Percentiles rank a stretch among this genome's conserved stretches.
These are phyloP conservation scores for Pseudozyma pruni DNA, from an alignment of 1,284 basidiomycete species.

Conservation along the genomic window DNA sequence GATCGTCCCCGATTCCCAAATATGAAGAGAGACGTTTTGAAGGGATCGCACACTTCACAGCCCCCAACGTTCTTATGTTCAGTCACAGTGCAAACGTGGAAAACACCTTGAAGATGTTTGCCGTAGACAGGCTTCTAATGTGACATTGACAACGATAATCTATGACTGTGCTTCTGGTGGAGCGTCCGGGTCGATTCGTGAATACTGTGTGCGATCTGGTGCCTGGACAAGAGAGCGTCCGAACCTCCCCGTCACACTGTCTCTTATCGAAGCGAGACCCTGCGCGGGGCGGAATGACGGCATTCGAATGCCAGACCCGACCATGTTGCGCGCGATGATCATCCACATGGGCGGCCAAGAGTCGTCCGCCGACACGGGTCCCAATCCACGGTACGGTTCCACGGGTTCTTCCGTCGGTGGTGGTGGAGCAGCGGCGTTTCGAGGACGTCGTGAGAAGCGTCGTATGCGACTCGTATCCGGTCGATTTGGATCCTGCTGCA, in stretches of 20 bases:
- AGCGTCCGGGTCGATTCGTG: slow-evolving; percentile 23
- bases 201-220: slow-evolving; percentile 24
- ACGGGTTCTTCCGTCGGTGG: background rate
- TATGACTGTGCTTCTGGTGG: slow-evolving; percentile 3
- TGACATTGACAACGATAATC: background rate
- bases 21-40: slow-evolving; percentile 56
- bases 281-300: slow-evolving; percentile 17
- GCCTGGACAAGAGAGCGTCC: slow-evolving; percentile 12
- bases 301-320: slow-evolving; percentile 11
- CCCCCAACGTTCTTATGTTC: no score
- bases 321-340: slow-evolving; percentile 38
- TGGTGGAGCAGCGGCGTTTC: background rate
- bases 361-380: slow-evolving; percentile 28
- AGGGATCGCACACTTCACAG: slow-evolving; percentile 46
- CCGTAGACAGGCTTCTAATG: background rate
- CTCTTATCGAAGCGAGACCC: slow-evolving; percentile 18
- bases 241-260: slow-evolving; percentile 17
- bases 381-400: slow-evolving; percentile 7
- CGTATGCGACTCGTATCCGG: slow-evolving; percentile 36
- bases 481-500: slow-evolving; percentile 1
- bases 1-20: slow-evolving; percentile 48
- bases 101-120: no score
- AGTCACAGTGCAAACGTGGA: no score
- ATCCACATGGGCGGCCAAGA: slow-evolving; percentile 49
- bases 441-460: slow-evolving; percentile 31